Evolutionary conservation across 345 rosid species (phyloP).

Genomic region (Kandelia obovata): DNA sequence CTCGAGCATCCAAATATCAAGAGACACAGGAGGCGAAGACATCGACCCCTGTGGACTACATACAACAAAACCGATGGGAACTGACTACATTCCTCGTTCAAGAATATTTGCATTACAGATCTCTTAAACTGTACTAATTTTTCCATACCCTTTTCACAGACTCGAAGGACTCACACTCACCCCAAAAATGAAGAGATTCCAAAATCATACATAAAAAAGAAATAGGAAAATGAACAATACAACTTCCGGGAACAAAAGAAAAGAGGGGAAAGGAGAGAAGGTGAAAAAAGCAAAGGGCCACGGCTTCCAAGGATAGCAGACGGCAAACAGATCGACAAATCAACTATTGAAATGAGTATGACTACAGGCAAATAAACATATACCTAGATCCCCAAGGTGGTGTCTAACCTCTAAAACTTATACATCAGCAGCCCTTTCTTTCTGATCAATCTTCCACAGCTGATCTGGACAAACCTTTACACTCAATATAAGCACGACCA

Average conservation of each 20-base stretch:
- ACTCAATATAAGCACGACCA: slow-evolving; percentile 5
- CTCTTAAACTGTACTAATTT: slow-evolving; percentile 2
- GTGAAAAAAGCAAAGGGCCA: too few species aligned
- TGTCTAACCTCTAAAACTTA: not conserved
- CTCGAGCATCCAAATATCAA: too few species aligned
- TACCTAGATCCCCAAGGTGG: slow-evolving; percentile 15
- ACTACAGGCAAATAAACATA: slow-evolving; percentile 4
- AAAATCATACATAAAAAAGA: slow-evolving; percentile 25
- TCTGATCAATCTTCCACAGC: slow-evolving; percentile 6
- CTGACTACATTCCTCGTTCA: not conserved
- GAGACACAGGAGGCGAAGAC: too few species aligned
- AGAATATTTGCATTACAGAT: slow-evolving; percentile 16
- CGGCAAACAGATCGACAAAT: slow-evolving; percentile 10
- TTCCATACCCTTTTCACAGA: slow-evolving; percentile 19
- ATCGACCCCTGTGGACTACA: too few species aligned
- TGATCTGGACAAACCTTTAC: slow-evolving; percentile 17
- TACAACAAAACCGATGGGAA: too few species aligned
- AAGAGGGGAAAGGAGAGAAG: too few species aligned
- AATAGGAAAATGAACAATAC: slow-evolving; percentile 8
- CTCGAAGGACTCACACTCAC: slow-evolving; percentile 23
- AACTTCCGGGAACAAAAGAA: slow-evolving; percentile 7
- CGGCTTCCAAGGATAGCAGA: too few species aligned
- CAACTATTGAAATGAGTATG: slow-evolving; percentile 15
- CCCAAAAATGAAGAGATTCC: slow-evolving; percentile 4
- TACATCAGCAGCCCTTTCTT: not conserved